Evolutionary conservation across 306 rosid genomes (phyloP), one percentile per base, ranked within the genome.

Genomic region (Bauhinia variegata): DNA sequence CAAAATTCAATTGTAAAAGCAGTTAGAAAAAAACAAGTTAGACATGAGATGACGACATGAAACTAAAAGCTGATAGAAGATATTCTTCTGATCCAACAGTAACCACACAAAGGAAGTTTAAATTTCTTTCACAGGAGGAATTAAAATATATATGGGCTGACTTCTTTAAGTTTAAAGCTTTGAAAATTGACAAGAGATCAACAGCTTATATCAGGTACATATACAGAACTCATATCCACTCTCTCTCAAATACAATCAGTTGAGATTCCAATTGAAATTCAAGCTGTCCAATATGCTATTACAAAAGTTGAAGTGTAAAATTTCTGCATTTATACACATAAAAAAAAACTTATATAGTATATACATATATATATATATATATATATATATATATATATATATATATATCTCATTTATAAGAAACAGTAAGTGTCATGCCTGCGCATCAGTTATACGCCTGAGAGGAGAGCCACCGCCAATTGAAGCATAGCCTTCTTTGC

Each of bases 391-490:
- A n/a, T n/a, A n/a, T n/a, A n/a, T n/a, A n/a, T n/a, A n/a, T n/a
- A n/a, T n/a, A n/a, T n/a, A n/a, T n/a, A n/a, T 60, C 14, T 33
- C 41, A 36, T 5, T 8, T 36, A 5, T 36, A 36, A 36, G 41
- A 43, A 56, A 51, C 46, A 34, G 50, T 49, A 74, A 28, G 60
- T 3, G 18, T 19, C 84, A 70, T 85, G 85, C 98, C 95, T 92
- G 98, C 16, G 85, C 95, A 77, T 92, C 95, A 67, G 98, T 92
- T 55, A 92, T 89, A 13, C 80, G 82, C 54, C 96, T 87, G 51
- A 92, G 87, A 73, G 98, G 98, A 78, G 98, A 92, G 64, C 98
- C 98, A 46, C 98, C 98, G 19, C 98, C 98, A 76, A 92, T 92
- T 54, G 98, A 80, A 54, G 98, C 98, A 72, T 92, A 92, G 66